phyloP scores from a whole-genome alignment of 176 grass and related monocot genomes.

The Cenchrus fungigraminus region DNA sequence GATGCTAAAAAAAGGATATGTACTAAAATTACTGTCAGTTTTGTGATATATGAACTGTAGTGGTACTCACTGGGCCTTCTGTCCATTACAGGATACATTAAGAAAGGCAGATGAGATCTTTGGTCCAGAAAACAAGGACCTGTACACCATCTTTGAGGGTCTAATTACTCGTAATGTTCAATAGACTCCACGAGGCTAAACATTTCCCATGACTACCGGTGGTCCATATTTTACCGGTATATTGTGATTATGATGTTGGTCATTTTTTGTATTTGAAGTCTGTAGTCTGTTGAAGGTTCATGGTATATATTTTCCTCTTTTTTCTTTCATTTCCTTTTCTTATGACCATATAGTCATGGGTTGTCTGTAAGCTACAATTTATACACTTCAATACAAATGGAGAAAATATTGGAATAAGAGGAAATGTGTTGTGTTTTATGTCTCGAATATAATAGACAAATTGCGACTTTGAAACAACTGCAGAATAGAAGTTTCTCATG shows the following conservation, averaged over 20 bases:
- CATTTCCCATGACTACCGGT: not conserved
- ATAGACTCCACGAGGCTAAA: constrained; percentile 33
- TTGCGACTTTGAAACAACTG: not conserved
- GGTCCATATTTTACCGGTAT: constrained; percentile 32
- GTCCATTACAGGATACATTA: constrained; percentile 76
- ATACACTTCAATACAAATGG: constrained; percentile 19
- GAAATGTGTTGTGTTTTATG: not conserved
- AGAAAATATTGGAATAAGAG: constrained; percentile 20
- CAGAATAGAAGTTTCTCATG: not conserved
- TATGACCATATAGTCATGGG: constrained; percentile 17
- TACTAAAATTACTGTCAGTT: constrained; percentile 25
- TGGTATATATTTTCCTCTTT: constrained; percentile 37
- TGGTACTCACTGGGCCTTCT: constrained; percentile 32
- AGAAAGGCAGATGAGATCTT: constrained; percentile 92
- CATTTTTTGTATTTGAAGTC: constrained; percentile 25
- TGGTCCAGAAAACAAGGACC: constrained; percentile 83
- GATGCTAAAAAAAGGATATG: not conserved
- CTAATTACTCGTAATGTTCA: constrained; percentile 81
- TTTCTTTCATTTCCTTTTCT: not conserved
- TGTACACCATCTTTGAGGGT: constrained; percentile 88
- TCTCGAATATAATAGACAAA: not conserved
- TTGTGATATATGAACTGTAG: not conserved
- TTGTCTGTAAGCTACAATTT: constrained; percentile 40
- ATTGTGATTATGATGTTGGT: constrained; percentile 25
- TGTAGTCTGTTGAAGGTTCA: constrained; percentile 32